Percentiles rank a stretch among this genome's conserved stretches.
Evolutionary conservation across 192 early-diverging fungal species (phyloP).

Genomic region (Paraglomus occultum): DNA sequence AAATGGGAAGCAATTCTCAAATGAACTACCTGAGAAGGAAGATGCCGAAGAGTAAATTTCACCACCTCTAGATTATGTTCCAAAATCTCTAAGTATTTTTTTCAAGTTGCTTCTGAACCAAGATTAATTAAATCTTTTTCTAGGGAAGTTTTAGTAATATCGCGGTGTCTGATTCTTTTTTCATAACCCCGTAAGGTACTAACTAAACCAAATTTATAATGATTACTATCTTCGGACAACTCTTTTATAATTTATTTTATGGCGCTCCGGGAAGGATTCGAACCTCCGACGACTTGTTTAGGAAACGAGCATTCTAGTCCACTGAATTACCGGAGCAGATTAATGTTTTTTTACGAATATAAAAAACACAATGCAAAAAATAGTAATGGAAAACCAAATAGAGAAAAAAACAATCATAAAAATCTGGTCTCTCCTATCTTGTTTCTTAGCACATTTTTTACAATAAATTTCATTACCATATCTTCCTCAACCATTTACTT

Average conservation of each 20-base stretch:
- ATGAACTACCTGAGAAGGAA: slow-evolving; percentile 8
- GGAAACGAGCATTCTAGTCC: slow-evolving; percentile 27
- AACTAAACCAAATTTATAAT: slow-evolving; percentile 20
- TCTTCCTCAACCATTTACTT: too few relatives aligned
- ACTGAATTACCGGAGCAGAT: slow-evolving; percentile 19
- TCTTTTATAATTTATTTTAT: not conserved
- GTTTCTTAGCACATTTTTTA: too few relatives aligned
- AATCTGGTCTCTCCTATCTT: too few relatives aligned
- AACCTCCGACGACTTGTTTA: slow-evolving; percentile 30
- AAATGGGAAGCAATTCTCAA: slow-evolving; percentile 10
- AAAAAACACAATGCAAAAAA: too few relatives aligned
- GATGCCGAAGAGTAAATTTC: not conserved
- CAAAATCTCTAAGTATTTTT: not conserved
- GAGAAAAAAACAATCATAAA: too few relatives aligned
- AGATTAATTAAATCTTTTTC: slow-evolving; percentile 17
- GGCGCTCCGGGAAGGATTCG: slow-evolving; percentile 24
- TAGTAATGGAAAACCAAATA: too few relatives aligned
- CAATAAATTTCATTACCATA: too few relatives aligned
- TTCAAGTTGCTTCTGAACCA: slow-evolving; percentile 12
- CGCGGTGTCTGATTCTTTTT: slow-evolving; percentile 1
- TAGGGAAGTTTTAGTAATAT: slow-evolving; percentile 1
- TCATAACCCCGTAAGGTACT: slow-evolving; percentile 2
- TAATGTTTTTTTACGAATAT: too few relatives aligned
- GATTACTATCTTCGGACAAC: slow-evolving; percentile 4
- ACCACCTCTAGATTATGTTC: slow-evolving; percentile 9